Conservation (phyloP, 2,329 filamentous ascomycete genomes). For the Aspergillus sergii region DNA sequence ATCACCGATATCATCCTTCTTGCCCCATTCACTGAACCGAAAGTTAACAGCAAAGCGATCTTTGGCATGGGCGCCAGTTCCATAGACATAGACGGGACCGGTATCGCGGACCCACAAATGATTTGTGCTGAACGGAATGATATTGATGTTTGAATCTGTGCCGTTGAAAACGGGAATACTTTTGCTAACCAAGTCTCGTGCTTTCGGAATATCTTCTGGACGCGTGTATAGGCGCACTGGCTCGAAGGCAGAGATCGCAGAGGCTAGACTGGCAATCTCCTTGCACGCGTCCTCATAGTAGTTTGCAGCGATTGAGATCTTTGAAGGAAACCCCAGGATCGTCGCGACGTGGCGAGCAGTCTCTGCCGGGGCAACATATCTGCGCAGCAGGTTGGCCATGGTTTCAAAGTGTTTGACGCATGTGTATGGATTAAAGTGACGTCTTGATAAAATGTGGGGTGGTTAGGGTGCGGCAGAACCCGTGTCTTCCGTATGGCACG, state of each 20-base stretch:
- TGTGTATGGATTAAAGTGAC: not conserved
- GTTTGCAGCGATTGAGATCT: conserved; percentile 22
- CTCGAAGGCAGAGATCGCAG: conserved; percentile 33
- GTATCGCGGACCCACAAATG: conserved; percentile 26
- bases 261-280: conserved; percentile 31
- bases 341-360: conserved; percentile 28
- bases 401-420: not conserved
- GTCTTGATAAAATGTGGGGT: not conserved
- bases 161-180: conserved; percentile 9
- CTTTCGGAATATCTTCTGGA: conserved; percentile 26
- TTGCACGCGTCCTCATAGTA: conserved; percentile 23
- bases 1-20: conserved; percentile 15
- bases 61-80: conserved; percentile 9
- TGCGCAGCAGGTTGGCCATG: not conserved
- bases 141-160: conserved; percentile 12
- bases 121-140: conserved; percentile 22
- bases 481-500: not conserved
- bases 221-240: conserved; percentile 33
- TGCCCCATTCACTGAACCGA: conserved; percentile 25
- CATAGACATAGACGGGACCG: conserved; percentile 21
- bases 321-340: conserved; percentile 31
- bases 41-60: conserved; percentile 20
- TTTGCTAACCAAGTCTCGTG: conserved; percentile 12
- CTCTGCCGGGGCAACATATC: conserved; percentile 26
- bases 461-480: not conserved